Evolutionary conservation across 768 basidiomycete genomes (phyloP).

Genomic region (Lactarius hengduanensis): DNA sequence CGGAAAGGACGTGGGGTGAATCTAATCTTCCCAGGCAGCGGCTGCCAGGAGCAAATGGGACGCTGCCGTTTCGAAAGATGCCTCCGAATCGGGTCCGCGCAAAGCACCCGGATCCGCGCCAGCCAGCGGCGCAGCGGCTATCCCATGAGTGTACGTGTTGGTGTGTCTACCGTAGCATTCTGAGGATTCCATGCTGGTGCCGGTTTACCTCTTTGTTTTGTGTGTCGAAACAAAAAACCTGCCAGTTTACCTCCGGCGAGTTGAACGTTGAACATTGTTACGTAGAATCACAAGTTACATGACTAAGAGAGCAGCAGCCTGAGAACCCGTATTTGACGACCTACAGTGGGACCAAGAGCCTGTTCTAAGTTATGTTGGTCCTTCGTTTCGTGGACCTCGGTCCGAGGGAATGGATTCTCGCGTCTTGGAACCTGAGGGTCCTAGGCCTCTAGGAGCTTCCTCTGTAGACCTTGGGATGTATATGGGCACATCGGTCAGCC

Average conservation of each 20-base stretch:
- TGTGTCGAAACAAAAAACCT: too few relatives aligned
- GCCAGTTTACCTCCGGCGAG: neutral
- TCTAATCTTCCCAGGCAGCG: neutral
- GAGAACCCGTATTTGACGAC: neutral
- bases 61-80: neutral
- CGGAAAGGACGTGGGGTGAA: neutral
- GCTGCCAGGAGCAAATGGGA: neutral
- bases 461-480: neutral
- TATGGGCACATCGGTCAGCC: neutral
- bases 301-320: too few relatives aligned
- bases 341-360: neutral
- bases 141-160: neutral
- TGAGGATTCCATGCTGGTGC: neutral
- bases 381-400: too few relatives aligned
- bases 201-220: neutral
- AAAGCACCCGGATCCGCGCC: neutral
- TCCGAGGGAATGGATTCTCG: neutral
- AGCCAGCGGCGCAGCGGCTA: neutral
- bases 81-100: neutral
- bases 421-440: neutral
- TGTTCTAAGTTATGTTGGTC: too few relatives aligned
- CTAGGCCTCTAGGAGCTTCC: neutral
- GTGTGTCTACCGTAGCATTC: neutral
- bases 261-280: neutral
- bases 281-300: too few relatives aligned